Base-by-base conservation (phyloP, 2,329 filamentous ascomycete species). In the Chalaropsis thielavioides region DNA sequence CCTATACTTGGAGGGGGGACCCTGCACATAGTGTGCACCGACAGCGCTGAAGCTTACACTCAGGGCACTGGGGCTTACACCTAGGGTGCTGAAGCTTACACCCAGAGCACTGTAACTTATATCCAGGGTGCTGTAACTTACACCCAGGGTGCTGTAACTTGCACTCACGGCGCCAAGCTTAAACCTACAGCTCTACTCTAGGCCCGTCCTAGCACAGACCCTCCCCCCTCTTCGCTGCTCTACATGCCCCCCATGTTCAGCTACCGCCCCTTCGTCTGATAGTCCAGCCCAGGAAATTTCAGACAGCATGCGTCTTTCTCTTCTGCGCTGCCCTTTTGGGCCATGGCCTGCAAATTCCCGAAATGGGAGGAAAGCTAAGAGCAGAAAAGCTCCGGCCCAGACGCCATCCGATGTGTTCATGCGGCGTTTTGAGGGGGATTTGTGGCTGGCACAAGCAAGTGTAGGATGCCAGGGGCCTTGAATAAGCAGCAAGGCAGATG, bases 351-450 rank as follows among this genome's bases (percentile, higher is more conserved):
- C 22, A 56, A 56, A 56, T 56, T 31, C 51, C 51, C 51, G 51
- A 56, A 56, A 56, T 56, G 51, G 13, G 3, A 56, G 51, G 22
- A 56, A 56, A 31, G 24, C 51, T 13, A 56, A 56, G 51, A 27
- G 51, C 51, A 56, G 22, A 58, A 58, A 35, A 58, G 24, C 51
- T n/a, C 51, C 51, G 51, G 51, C 4, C 31, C 27, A 58, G 27
- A 58, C 51, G 51, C 51, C 51, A 58, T 58, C 51, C 51, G 51
- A 58, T 58, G 27, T 58, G 51, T 58, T 58, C 13, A 58, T 58
- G 27, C 51, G 27, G 51, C 27, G 51, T 27, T 56, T 56, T 56
- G 51, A 56, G 51, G 51, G 51, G 51, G 51, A 56, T 56, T 56
- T n/a, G n/a, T n/a, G n/a, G n/a, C n/a, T n/a, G n/a, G n/a, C n/a